Base-by-base conservation (phyloP, 1,139 yeast species). In the Eremothecium cymbalariae region DNA sequence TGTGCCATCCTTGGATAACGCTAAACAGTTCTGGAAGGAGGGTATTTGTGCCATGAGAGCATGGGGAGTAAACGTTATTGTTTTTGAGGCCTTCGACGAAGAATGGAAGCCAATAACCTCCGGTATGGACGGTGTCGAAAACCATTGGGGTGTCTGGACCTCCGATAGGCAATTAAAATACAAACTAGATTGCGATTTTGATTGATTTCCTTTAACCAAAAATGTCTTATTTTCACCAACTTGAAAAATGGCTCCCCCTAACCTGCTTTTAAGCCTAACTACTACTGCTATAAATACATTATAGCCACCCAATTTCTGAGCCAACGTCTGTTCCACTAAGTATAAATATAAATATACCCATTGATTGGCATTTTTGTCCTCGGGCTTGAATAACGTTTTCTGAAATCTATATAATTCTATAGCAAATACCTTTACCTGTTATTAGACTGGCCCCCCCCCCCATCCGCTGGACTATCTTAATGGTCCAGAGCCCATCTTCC, bases 61-160 rank as follows among this genome's bases (percentile, higher is more conserved):
- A 41, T 85, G 95, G 94, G 96, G 96, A 58, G 67, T 88, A 55
- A 84, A 88, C 62, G 90, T 86, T 37, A 76, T 85, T 58, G 88
- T 77, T 33, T 88, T 88, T 56, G 97, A 88, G 72, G 95, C 95
- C 36, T 79, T 78, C 51, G 97, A 88, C 60, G 97, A 88, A 70
- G 73, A 82, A 43, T 88, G 96, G 95, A 88, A 88, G 70, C 95
- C 95, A 53, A 72, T 74, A 60, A 74, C 94, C 47, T 77, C 90
- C 38, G 94, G 88, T 53, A 77, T 85, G 45, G 65, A 75, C 43
- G 88, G 77, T 55, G 94, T 84, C 49, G 96, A 86, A 68, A 77
- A 79, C 62, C 75, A 83, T 70, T 86, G 95, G 95, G 96, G 96
- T 68, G 81, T 83, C 42, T 81, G 78, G 68, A 79, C 76, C 48